Evolutionary conservation across 2,329 filamentous ascomycete species (phyloP), one percentile per base, ranked within the genome.

Genomic region (Rutstroemia sydowiana): DNA sequence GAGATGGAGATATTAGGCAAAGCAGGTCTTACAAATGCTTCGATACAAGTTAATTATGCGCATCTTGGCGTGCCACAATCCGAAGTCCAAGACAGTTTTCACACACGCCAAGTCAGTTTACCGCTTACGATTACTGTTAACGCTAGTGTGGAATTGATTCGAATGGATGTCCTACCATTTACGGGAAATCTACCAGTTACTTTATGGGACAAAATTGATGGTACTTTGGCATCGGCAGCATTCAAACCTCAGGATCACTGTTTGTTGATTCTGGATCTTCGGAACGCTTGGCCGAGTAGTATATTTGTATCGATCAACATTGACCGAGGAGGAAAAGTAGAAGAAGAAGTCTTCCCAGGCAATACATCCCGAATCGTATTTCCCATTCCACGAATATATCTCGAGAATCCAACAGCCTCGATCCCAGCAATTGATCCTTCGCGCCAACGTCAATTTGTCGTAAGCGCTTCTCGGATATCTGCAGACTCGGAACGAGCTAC

Each of bases 51-150:
- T 53, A 87, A 95, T 68, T 96, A 95, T 65, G 88, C 87, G 2
- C 77, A 86, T 64, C 75, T 95, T n/a, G 88, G 88, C 1, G 77
- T 82, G 30, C 74, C 82, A 5, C 75, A 75, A n/a, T 77, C 79
- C 11, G 81, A 90, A 52, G 71, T 91, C 2, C 75, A 78, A 21
- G 82, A 85, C 32, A 77, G 81, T 31, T 95, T 95, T 63, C 88
- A 90, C 64, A 95, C 91, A 0, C 79, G 91, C 36, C 88, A 93
- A 64, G 77, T 95, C 14, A 84, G 84, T 16, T 74, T 95, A 26
- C 87, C 89, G 13, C 73, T 97, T 52, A 88, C 85, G 0, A 80
- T 96, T 14, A 96, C 92, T 5, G 92, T 97, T 44, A 96, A 96
- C 64, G 87, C 90, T 3, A 93, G 89, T 63, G 76, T 96, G 23